Evolutionary conservation across 768 basidiomycete genomes (phyloP).

Genomic region (Leccinellum albellum): DNA sequence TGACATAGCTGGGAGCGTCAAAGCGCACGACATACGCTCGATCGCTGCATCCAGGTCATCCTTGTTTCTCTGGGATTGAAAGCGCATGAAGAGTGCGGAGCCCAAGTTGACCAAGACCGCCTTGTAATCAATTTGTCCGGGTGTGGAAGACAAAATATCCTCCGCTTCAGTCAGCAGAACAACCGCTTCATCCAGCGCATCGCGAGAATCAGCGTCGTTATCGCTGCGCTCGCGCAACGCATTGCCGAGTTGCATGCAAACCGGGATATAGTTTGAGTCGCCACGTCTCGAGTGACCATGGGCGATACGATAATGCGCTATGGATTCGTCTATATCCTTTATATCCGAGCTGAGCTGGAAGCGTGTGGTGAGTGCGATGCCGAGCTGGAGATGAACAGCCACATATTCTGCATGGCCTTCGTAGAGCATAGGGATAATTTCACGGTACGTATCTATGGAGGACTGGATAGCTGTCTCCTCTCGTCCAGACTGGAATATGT

Average conservation of each 20-base stretch:
- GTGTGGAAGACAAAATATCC: slow-evolving; percentile 4
- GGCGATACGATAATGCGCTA: slow-evolving; percentile 14
- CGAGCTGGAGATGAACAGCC: slow-evolving; percentile 9
- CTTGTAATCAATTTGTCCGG: slow-evolving; percentile 4
- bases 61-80: slow-evolving; percentile 2
- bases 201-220: not conserved
- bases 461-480: slow-evolving; percentile 7
- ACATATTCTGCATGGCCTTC: slow-evolving; percentile 12
- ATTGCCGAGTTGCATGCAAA: slow-evolving; percentile 17
- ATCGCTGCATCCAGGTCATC: slow-evolving; percentile 19
- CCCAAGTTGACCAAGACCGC: slow-evolving; percentile 10
- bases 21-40: slow-evolving; percentile 3
- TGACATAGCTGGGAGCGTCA: slow-evolving; percentile 3
- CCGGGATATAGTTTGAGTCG: slow-evolving; percentile 1
- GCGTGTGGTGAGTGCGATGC: slow-evolving; percentile 16
- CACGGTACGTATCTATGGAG: slow-evolving; percentile 11
- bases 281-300: slow-evolving; percentile 6
- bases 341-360: slow-evolving; percentile 2
- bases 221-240: slow-evolving; percentile 12
- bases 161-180: slow-evolving; percentile 19
- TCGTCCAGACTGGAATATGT: slow-evolving; percentile 5
- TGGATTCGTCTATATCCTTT: slow-evolving; percentile 25
- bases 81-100: slow-evolving; percentile 13
- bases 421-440: slow-evolving; percentile 9
- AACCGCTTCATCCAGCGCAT: slow-evolving; percentile 23